Evolutionary conservation across 2,329 filamentous ascomycete genomes (phyloP), one percentile per base, ranked within the genome.

Genomic region (Trichoderma sp.): DNA sequence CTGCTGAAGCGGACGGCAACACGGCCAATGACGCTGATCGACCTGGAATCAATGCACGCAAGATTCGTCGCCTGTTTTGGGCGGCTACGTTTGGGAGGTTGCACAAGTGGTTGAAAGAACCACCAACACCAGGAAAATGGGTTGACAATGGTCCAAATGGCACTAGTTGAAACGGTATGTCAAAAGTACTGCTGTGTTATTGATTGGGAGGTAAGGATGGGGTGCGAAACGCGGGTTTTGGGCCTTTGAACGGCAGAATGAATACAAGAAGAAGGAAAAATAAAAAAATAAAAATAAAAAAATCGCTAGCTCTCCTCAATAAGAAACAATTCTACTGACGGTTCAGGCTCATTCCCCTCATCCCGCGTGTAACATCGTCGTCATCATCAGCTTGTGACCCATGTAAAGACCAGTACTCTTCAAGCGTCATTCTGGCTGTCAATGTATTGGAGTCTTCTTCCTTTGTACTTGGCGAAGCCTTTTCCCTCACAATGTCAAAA

Each of bases 41-140:
- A 13, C 76, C 83, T 71, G 84, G 13, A 34, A 13, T 34, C 13
- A 84, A 56, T 76, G 85, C 13, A 14, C 32, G 13, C 13, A 34
- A 13, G 11, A 14, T 34, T 8, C 82, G 79, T 60, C 81, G 82
- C 13, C 84, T 84, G 2, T 83, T 83, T 3, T 86, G 83, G 83
- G 79, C 84, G 54, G 83, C 86, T 74, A 82, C 81, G 60, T 77
- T 85, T 52, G 82, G 83, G 70, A 80, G 78, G 55, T 85, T 84
- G 75, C 84, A 80, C 79, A 34, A 34, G 32, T 34, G 32, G 32
- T 34, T 34, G 32, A 34, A 34, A 4, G 3, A 34, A 34, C 32
- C 32, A 34, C 4, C 11, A 34, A 6, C 2, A 34, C 13, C 32
- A 13, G 6, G 11, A 14, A 13, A 34, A 7, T 34, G 3, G 11